Evolutionary conservation across 169 alveolate genomes (phyloP).

Genomic region (Eimeria praecox): DNA sequence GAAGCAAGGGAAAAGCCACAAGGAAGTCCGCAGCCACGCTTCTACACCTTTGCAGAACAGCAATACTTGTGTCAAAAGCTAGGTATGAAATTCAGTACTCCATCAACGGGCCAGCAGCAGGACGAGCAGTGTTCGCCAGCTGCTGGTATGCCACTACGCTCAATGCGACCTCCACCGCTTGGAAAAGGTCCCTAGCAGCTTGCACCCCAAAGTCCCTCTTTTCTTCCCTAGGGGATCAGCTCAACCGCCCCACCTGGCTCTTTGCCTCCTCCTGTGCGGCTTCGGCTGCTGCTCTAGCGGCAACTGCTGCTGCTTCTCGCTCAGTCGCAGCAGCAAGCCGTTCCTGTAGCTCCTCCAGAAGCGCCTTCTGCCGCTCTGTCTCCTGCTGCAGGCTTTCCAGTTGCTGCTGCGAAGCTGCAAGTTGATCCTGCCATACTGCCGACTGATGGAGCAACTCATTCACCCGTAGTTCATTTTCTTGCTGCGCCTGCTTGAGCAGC

Average conservation of each 20-base stretch:
- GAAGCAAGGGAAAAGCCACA: not conserved
- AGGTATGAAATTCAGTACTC: not conserved
- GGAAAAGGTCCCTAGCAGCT: not conserved
- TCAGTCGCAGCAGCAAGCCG: conserved; percentile 4
- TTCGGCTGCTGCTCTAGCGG: conserved; percentile 59
- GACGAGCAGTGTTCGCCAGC: not conserved
- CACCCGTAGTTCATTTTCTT: not conserved
- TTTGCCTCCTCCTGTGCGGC: conserved; percentile 40
- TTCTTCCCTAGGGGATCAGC: not conserved
- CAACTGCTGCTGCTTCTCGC: conserved; percentile 55
- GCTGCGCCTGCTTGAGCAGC: conserved; percentile 9
- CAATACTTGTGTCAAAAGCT: not conserved
- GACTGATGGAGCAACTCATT: not conserved
- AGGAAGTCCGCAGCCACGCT: not conserved
- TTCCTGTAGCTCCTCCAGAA: conserved; percentile 27
- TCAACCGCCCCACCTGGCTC: conserved; percentile 29
- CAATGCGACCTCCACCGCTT: not conserved
- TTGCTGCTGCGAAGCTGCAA: conserved; percentile 34
- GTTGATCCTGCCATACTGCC: not conserved
- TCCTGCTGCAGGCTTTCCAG: conserved; percentile 13
- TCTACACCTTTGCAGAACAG: not conserved
- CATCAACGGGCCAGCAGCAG: not conserved
- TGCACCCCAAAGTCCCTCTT: not conserved
- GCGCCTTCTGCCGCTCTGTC: conserved; percentile 42
- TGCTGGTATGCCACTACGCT: not conserved